phyloP scores from a whole-genome alignment of 768 basidiomycete genomes.

The Boletus sp. region DNA sequence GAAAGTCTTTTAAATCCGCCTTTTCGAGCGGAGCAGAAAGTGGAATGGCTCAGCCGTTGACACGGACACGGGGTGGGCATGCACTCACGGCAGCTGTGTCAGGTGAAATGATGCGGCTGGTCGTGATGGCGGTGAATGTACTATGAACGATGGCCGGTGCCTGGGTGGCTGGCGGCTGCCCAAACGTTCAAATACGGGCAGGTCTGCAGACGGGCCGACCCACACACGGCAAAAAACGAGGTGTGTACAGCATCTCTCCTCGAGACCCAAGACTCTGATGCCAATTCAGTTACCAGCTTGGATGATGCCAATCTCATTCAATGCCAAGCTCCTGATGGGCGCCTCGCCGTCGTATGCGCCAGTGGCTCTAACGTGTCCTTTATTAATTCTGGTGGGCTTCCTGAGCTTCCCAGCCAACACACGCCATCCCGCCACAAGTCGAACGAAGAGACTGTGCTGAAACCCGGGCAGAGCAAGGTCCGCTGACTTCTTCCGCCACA shows the following conservation, averaged over 20 bases:
- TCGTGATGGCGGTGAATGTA: constrained; percentile 2
- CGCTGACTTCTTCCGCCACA: neutral
- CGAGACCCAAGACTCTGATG: neutral
- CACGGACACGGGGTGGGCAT: neutral
- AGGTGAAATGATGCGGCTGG: constrained; percentile 18
- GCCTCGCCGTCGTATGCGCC: neutral
- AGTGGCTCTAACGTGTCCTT: neutral
- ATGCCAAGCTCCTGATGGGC: neutral
- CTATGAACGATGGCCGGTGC: constrained; percentile 17
- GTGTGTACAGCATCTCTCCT: constrained; percentile 6
- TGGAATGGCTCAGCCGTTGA: neutral
- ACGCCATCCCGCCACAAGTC: neutral
- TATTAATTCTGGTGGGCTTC: neutral
- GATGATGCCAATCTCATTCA: neutral
- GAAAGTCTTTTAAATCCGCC: neutral
- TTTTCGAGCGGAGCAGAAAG: constrained; percentile 25
- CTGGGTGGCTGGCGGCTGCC: constrained; percentile 12
- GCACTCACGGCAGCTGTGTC: constrained; percentile 16
- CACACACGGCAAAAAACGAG: constrained; percentile 7
- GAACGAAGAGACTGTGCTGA: neutral
- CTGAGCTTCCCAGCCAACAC: neutral
- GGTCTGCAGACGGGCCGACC: neutral
- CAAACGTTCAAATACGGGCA: neutral
- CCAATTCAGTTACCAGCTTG: no score
- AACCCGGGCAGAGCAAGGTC: neutral